Evolutionary conservation across 2,329 filamentous ascomycete genomes (phyloP).

Genomic region (Penicillium sp.): DNA sequence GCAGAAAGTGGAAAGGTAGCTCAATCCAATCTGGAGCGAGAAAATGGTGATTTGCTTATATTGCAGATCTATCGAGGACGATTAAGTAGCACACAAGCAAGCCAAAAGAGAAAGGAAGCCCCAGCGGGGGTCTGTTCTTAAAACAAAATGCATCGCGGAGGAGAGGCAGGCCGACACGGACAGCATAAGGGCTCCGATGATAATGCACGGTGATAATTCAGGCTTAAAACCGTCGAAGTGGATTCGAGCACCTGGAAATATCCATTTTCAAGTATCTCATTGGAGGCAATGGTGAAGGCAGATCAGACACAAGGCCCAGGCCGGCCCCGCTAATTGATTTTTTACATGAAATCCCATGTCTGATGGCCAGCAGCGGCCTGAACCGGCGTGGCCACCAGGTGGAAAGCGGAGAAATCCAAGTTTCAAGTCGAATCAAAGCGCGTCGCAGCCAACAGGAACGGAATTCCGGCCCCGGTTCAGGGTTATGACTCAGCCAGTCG

Average conservation of each 20-base stretch:
- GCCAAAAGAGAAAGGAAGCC: not conserved
- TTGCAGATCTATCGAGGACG: not conserved
- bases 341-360: not conserved
- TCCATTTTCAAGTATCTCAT: not conserved
- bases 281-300: constrained; percentile 4
- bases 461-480: constrained; percentile 5
- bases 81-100: not conserved
- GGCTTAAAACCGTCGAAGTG: constrained; percentile 11
- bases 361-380: constrained; percentile 9
- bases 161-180: not conserved
- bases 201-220: constrained; percentile 17
- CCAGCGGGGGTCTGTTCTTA: constrained; percentile 6
- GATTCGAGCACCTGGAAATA: not conserved
- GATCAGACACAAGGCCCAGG: not conserved
- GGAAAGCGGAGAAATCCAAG: not conserved
- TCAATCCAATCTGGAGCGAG: not conserved
- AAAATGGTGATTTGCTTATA: not conserved
- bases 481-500: constrained; percentile 13
- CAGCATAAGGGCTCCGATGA: constrained; percentile 11
- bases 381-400: constrained; percentile 11
- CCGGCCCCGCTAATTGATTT: not conserved
- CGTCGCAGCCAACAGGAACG: not conserved
- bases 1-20: not conserved
- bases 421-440: not conserved
- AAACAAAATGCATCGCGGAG: constrained; percentile 11